Evolutionary conservation across 2,329 filamentous ascomycete genomes (phyloP).

Genomic region (Aspergillus melleus): DNA sequence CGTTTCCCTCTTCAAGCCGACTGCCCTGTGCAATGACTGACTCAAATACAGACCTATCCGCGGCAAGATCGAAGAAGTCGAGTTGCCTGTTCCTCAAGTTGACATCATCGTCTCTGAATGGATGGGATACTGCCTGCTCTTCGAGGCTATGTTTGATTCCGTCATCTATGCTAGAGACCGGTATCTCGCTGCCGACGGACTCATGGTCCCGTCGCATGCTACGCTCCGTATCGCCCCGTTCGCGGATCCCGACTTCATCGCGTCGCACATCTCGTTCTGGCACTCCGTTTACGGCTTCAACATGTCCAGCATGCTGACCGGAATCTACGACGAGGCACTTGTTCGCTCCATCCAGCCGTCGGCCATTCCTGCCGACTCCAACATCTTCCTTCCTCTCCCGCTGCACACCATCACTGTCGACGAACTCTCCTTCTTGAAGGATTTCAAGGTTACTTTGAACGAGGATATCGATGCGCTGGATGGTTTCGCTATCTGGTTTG

Average conservation of each 20-base stretch:
- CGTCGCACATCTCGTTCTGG: slow-evolving; percentile 82
- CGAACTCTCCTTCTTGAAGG: slow-evolving; percentile 73
- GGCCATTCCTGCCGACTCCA: slow-evolving; percentile 54
- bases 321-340: slow-evolving; percentile 78
- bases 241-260: slow-evolving; percentile 72
- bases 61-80: slow-evolving; percentile 86
- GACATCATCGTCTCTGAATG: slow-evolving; percentile 96
- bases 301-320: slow-evolving; percentile 85
- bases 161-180: slow-evolving; percentile 85
- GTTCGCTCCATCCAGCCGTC: slow-evolving; percentile 67
- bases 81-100: slow-evolving; percentile 73
- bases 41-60: slow-evolving; percentile 59
- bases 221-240: slow-evolving; percentile 81
- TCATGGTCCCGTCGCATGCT: slow-evolving; percentile 84
- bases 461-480: slow-evolving; percentile 70
- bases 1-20: slow-evolving; percentile 3
- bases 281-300: slow-evolving; percentile 91
- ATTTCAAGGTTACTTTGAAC: slow-evolving; percentile 64
- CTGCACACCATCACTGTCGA: slow-evolving; percentile 70
- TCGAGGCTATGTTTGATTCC: slow-evolving; percentile 94
- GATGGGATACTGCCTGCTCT: slow-evolving; percentile 95
- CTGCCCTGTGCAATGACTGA: slow-evolving; percentile 4
- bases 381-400: slow-evolving; percentile 72
- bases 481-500: slow-evolving; percentile 90
- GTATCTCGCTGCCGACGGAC: slow-evolving; percentile 75